Evolutionary conservation across 768 basidiomycete species (phyloP).

Genomic region (Suillus variegatus): DNA sequence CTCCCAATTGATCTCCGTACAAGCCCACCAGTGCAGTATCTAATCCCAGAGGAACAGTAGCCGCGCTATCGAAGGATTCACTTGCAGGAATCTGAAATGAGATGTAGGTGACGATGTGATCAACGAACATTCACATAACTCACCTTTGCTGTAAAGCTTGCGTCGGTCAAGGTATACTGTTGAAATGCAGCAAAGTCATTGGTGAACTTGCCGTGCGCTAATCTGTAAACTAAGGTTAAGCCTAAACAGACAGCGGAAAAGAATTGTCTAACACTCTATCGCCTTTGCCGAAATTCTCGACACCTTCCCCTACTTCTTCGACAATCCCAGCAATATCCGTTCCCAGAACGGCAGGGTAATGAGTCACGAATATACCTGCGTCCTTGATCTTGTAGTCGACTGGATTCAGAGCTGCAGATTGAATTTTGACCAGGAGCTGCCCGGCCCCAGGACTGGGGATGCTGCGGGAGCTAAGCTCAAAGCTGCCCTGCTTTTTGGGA

Average conservation of each 20-base stretch:
- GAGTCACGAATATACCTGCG: constrained; percentile 30
- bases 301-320: constrained; percentile 40
- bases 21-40: constrained; percentile 49
- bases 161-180: constrained; percentile 37
- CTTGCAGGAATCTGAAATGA: constrained; percentile 42
- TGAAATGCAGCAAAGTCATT: constrained; percentile 39
- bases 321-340: constrained; percentile 41
- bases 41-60: constrained; percentile 48
- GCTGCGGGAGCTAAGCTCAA: constrained; percentile 28
- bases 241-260: constrained; percentile 16
- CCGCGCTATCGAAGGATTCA: constrained; percentile 44
- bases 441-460: constrained; percentile 37
- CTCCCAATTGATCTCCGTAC: constrained; percentile 41
- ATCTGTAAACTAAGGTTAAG: constrained; percentile 24
- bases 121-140: neutral
- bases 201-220: constrained; percentile 30
- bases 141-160: constrained; percentile 41
- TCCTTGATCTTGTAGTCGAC: constrained; percentile 42
- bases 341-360: constrained; percentile 39
- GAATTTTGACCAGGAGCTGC: constrained; percentile 44
- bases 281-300: constrained; percentile 35
- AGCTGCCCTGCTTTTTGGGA: constrained; percentile 27
- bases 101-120: neutral
- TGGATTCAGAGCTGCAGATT: constrained; percentile 46
- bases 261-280: constrained; percentile 38